Conservation (phyloP, 2,329 filamentous ascomycete species). For the Polychaeton citri region DNA sequence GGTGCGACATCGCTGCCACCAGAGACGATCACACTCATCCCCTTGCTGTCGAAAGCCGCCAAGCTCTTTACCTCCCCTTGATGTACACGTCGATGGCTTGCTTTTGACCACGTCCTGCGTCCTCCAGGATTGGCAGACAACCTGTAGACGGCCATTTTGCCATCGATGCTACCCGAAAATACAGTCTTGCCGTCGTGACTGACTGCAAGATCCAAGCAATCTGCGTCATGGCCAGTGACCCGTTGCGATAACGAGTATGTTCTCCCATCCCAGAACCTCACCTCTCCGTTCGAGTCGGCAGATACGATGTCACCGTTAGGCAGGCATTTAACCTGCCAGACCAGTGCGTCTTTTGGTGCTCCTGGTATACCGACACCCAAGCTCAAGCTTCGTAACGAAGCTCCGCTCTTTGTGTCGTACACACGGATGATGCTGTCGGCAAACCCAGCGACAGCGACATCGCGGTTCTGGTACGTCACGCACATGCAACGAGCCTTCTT, state of each 20-base stretch:
- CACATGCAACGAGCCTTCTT: constrained; percentile 85
- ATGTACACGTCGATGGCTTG: constrained; percentile 78
- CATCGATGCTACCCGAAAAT: constrained; percentile 84
- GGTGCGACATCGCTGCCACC: constrained; percentile 81
- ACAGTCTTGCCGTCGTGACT: constrained; percentile 71
- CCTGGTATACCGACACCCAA: constrained; percentile 65
- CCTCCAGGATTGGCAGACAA: constrained; percentile 37
- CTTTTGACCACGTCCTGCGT: constrained; percentile 61
- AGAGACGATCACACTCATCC: constrained; percentile 73
- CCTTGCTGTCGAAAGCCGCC: constrained; percentile 70
- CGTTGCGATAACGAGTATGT: constrained; percentile 81
- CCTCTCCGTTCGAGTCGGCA: constrained; percentile 85
- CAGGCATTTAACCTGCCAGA: constrained; percentile 86
- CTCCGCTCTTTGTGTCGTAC: constrained; percentile 71
- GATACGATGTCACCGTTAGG: constrained; percentile 83
- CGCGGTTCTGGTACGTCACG: constrained; percentile 74
- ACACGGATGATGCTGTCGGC: constrained; percentile 93
- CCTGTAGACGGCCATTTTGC: constrained; percentile 72
- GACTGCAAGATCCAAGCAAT: constrained; percentile 76
- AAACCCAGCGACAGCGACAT: constrained; percentile 77
- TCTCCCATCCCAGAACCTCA: constrained; percentile 87
- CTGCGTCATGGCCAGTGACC: constrained; percentile 74
- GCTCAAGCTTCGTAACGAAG: constrained; percentile 68
- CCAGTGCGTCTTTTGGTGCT: constrained; percentile 71
- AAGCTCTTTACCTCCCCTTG: constrained; percentile 91